Conservation (phyloP, 2,329 filamentous ascomycete species). For the Xylariaceae sp. region DNA sequence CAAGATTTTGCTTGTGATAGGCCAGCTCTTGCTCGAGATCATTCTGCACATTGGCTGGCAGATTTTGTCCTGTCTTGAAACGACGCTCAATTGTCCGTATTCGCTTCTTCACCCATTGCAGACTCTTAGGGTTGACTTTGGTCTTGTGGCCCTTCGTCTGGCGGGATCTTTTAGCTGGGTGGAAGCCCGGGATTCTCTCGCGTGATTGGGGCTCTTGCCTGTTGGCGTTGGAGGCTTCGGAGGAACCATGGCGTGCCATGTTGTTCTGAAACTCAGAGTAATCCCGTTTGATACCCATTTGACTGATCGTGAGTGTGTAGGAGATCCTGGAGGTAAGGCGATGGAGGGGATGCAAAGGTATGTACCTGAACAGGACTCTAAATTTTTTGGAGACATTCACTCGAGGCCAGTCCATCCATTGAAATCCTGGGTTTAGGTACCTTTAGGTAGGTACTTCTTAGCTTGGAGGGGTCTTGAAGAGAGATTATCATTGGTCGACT, state of each 20-base stretch:
- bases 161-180: constrained; percentile 22
- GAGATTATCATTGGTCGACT: no score
- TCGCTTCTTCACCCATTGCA: constrained; percentile 66
- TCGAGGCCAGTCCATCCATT: no score
- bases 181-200: no score
- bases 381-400: no score
- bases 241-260: neutral
- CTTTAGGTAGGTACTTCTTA: no score
- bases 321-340: neutral
- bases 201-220: constrained; percentile 10
- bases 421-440: constrained; percentile 8
- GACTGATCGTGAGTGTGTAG: neutral
- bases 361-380: no score
- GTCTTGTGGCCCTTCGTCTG: constrained; percentile 32
- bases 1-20: constrained; percentile 61
- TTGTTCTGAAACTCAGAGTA: constrained; percentile 22
- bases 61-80: constrained; percentile 54
- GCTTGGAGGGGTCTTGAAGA: no score
- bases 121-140: constrained; percentile 39
- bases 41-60: constrained; percentile 63
- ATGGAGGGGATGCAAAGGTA: neutral
- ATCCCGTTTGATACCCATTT: constrained; percentile 26
- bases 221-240: constrained; percentile 9
- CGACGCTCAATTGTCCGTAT: constrained; percentile 65
- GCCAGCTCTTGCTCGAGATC: constrained; percentile 70